Percentiles rank a stretch among this genome's conserved stretches.
phyloP scores from a whole-genome alignment of 805 yeast genomes.

The Yarrowia yakushimensis region DNA sequence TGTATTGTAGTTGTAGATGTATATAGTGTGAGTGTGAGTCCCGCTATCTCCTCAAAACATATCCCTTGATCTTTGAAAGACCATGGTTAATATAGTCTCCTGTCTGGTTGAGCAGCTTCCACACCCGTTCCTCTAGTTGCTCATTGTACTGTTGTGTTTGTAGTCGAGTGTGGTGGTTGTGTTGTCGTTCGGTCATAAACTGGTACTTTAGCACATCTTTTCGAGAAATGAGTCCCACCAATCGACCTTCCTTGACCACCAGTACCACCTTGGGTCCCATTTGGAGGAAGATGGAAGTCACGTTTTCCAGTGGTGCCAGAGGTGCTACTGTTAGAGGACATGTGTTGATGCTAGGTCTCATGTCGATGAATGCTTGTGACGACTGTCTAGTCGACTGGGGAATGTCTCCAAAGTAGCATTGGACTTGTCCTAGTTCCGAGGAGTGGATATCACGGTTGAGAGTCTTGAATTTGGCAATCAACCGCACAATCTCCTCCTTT shows the following conservation, averaged over 20 bases:
- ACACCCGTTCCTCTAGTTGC: conserved; percentile 17
- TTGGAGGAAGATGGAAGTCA: conserved; percentile 65
- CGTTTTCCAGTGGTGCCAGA: conserved; percentile 54
- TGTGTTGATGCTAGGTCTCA: conserved; percentile 31
- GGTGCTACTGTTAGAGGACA: conserved; percentile 62
- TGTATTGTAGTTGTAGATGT: background rate
- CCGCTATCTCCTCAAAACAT: background rate
- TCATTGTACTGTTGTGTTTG: conserved; percentile 22
- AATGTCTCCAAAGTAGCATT: conserved; percentile 24
- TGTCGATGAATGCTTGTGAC: conserved; percentile 13
- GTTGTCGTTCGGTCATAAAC: conserved; percentile 25
- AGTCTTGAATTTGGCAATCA: conserved; percentile 25
- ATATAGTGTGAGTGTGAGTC: too few species aligned
- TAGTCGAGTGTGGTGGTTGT: conserved; percentile 14
- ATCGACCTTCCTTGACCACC: conserved; percentile 58
- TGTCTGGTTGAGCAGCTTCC: conserved; percentile 14
- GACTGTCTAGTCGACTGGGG: background rate
- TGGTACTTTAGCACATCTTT: conserved; percentile 70
- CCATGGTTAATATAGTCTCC: conserved; percentile 17
- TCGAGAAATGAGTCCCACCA: conserved; percentile 72
- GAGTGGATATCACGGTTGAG: conserved; percentile 1
- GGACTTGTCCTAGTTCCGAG: background rate
- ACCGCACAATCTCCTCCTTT: conserved; percentile 33
- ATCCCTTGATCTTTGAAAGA: background rate
- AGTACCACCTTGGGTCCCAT: conserved; percentile 76